Evolutionary conservation across 2,329 filamentous ascomycete species (phyloP).

Genomic region (Colletotrichum costaricense): DNA sequence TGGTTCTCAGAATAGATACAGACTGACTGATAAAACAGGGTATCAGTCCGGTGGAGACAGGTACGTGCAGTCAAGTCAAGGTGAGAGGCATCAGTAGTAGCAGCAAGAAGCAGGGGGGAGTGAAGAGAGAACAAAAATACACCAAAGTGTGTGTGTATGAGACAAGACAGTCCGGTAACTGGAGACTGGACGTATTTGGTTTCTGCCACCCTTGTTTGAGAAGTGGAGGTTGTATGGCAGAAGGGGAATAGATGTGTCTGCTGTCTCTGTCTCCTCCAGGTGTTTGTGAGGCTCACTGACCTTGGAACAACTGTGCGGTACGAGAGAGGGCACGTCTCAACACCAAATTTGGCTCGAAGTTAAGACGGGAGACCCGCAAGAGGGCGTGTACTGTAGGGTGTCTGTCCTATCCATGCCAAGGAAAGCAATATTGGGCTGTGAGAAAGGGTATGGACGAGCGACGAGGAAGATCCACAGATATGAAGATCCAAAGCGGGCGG

Average conservation of each 20-base stretch:
- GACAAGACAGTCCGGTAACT: slow-evolving; percentile 27
- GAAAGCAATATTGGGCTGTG: background rate
- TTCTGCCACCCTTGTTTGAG: slow-evolving; percentile 29
- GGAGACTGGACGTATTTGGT: slow-evolving; percentile 17
- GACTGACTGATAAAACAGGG: slow-evolving; percentile 23
- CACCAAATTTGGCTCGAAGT: slow-evolving; percentile 19
- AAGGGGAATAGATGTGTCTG: slow-evolving; percentile 3
- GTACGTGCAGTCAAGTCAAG: slow-evolving; percentile 11
- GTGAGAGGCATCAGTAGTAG: background rate
- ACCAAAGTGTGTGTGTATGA: slow-evolving; percentile 29
- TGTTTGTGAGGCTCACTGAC: slow-evolving; percentile 7
- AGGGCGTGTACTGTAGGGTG: background rate
- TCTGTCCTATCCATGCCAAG: background rate
- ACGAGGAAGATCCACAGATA: slow-evolving; percentile 5
- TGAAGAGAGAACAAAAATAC: slow-evolving; percentile 4
- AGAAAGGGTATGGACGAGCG: background rate
- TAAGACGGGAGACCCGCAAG: slow-evolving; percentile 23
- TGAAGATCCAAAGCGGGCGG: slow-evolving; percentile 5
- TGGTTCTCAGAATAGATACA: slow-evolving; percentile 33
- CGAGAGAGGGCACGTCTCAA: slow-evolving; percentile 1
- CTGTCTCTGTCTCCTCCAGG: background rate
- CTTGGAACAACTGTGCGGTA: slow-evolving; percentile 26
- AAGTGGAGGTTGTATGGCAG: background rate
- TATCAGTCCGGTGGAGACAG: slow-evolving; percentile 32
- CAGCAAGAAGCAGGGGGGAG: background rate